Conservation (phyloP, 257 asterid genomes). For the Capsicum baccatum region DNA sequence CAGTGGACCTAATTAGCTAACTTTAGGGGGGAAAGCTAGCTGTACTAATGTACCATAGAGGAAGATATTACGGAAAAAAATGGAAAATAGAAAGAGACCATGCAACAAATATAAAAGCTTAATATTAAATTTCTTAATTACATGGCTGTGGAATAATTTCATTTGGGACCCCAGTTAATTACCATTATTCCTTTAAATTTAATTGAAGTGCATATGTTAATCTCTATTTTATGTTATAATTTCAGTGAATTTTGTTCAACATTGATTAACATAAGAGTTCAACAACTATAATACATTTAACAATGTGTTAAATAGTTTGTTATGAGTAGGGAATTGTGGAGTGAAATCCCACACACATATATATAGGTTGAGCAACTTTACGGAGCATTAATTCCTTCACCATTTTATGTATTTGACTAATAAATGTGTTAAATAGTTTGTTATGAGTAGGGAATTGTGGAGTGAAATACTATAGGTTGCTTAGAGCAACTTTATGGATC, state of each 20-base stretch:
- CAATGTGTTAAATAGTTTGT: too few relatives aligned
- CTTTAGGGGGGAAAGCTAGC: not conserved
- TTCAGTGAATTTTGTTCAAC: not conserved
- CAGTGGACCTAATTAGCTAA: constrained; percentile 26
- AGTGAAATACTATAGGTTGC: too few relatives aligned
- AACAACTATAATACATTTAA: not conserved
- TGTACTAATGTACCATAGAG: not conserved
- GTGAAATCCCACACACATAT: too few relatives aligned
- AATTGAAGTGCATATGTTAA: not conserved
- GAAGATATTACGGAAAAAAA: not conserved
- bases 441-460: too few relatives aligned
- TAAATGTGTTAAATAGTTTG: too few relatives aligned
- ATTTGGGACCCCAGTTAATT: not conserved
- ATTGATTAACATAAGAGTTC: not conserved
- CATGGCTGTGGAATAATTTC: not conserved
- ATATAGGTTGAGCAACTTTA: too few relatives aligned
- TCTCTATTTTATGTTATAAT: not conserved
- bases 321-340: too few relatives aligned
- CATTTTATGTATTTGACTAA: too few relatives aligned
- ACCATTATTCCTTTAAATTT: not conserved
- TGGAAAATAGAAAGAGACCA: constrained; percentile 24
- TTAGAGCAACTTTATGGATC: too few relatives aligned
- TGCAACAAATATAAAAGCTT: not conserved
- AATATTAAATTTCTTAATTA: not conserved
- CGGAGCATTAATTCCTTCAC: too few relatives aligned